Evolutionary conservation across 768 basidiomycete genomes (phyloP), one percentile per base, ranked within the genome.

Genomic region (Cantharellus anzutake): DNA sequence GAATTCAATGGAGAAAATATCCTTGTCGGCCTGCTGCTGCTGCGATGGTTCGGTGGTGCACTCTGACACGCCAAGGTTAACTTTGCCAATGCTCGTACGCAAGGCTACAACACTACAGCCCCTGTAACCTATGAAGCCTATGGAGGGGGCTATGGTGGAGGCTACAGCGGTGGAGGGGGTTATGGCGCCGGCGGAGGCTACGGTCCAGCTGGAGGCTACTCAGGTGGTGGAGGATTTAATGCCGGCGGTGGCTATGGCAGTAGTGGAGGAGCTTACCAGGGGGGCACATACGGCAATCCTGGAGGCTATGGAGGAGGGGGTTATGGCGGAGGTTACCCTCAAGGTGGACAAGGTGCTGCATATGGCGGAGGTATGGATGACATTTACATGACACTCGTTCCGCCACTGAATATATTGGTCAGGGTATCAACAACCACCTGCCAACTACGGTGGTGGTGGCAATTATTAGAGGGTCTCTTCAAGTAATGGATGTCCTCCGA

Each of bases 1-100:
- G 62, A 60, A 61, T 68, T 68, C 11, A 70, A 68, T 20, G 68
- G 66, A 48, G 70, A 68, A 52, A 14, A 66, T 50, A 37, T 48
- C 29, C 44, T 29, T 29, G 20, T 29, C 20, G 20, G 20, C 20
- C 20, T 29, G 20, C 20, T 29, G 20, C 20, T 29, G 20, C 20
- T 29, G 20, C 20, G 20, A 29, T 29, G 20, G 20, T 29, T 29
- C 1, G 20, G 44, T 48, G 44, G 11, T 48, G 11, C 44, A 48
- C 44, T 29, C 44, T 11, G 29, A 11, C 44, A 48, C 11, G 44
- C 52, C 11, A 7, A 55, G 52, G 52, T 55, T 37, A 55, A 55
- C 35, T 37, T 55, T 37, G 52, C 52, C 7, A 55, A 55, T 37
- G 52, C 52, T 11, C 52, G 52, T 1, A 7, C 35, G 14, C 11